Base-by-base conservation (phyloP, 495 filamentous ascomycete species). In the Viridothelium virens region DNA sequence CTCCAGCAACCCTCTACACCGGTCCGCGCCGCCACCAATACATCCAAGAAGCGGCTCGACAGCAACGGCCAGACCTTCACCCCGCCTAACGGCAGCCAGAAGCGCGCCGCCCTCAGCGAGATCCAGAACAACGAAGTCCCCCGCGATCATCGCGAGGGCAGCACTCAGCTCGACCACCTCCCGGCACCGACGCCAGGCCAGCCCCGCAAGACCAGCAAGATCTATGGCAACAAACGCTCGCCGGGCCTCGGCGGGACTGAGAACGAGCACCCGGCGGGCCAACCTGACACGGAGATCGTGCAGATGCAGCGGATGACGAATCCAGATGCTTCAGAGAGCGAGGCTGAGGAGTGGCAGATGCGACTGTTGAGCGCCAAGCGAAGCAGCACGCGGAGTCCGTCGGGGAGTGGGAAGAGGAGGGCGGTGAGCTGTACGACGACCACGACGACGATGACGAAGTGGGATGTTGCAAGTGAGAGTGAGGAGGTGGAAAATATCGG, bases 171-270 rank as follows among this genome's bases (percentile, higher is more conserved):
- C 50, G 91, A 95, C 66, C 90, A 92, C 70, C 83, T 99, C 6
- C 94, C 94, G 2, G 94, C 92, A 0, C 94, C 94, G 10, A 99
- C 95, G 5, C 94, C 94, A 0, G 94, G 94, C 16, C 94, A 99
- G 73, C 94, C 94, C 53, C 85, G 94, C 48, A 99, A 99, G 80
- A 89, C 86, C 0, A 87, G 87, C 71, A 79, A 85, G 69, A 80
- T 84, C 68, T 86, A 86, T 63, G 66, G 73, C 62, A 48, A 44
- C 79, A 9, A 71, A 66, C 53, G 71, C 79, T 61, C 73, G 75
- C 41, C 71, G 73, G 50, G 81, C 78, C 37, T 62, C 33, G 74
- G 68, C 61, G 77, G 74, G 69, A 66, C 71, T n/a, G 77, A 78
- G 66, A 77, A 79, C 67, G 75, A 77, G 63, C 71, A 76, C 14